These are phyloP conservation scores for Ophiocytium majus DNA, from an alignment of 352 stramenopile species.

Conservation along the genomic window DNA sequence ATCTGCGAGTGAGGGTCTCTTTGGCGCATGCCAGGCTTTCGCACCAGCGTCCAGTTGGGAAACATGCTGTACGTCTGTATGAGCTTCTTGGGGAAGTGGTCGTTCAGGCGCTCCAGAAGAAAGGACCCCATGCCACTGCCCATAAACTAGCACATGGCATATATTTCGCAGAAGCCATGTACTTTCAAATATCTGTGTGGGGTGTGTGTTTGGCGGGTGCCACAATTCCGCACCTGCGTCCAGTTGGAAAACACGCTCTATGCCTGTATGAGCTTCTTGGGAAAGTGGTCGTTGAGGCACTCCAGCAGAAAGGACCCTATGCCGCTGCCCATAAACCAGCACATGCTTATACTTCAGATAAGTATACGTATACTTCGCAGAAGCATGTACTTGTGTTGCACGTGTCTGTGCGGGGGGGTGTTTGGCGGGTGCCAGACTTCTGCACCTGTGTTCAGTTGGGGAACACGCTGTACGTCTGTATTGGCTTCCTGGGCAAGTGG, in stretches of 20 bases:
- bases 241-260: constrained; percentile 99
- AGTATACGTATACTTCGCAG: too few species aligned
- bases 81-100: constrained; percentile 99
- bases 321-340: constrained; percentile 95
- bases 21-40: not conserved
- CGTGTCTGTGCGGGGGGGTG: too few species aligned
- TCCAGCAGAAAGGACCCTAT: constrained; percentile 99
- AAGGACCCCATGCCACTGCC: constrained; percentile 98
- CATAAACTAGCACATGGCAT: too few species aligned
- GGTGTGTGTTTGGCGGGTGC: too few species aligned
- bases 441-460: constrained; percentile 76
- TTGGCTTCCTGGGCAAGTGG: constrained; percentile 99
- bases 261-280: constrained; percentile 98
- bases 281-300: constrained; percentile 98
- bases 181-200: too few species aligned
- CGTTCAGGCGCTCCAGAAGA: constrained; percentile 96
- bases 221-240: constrained; percentile 26
- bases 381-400: too few species aligned
- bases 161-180: too few species aligned
- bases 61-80: constrained; percentile 98
- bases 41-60: constrained; percentile 76
- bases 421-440: too few species aligned
- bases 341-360: too few species aligned
- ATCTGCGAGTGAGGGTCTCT: too few species aligned
- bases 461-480: constrained; percentile 98